These are phyloP conservation scores for Acacia pycnantha DNA, from an alignment of 331 rosid genomes.

Conservation along the genomic window DNA sequence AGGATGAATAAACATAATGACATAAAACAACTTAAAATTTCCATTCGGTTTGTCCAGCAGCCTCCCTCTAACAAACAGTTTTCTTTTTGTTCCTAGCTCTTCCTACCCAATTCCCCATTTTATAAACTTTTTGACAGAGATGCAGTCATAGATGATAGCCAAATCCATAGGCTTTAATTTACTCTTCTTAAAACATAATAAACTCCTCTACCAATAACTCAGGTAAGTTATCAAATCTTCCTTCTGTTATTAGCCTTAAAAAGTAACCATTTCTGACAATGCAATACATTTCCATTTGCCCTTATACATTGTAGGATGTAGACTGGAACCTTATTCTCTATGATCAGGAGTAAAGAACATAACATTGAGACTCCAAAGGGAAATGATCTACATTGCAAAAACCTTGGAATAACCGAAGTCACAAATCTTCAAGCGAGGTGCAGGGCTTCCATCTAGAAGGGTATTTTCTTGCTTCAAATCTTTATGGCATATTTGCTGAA, in stretches of 20 bases:
- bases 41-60: neutral
- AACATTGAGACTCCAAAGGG: neutral
- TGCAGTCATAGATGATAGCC: neutral
- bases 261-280: neutral
- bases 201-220: neutral
- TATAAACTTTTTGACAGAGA: neutral
- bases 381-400: neutral
- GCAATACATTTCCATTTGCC: neutral
- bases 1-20: neutral
- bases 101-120: neutral
- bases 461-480: no score
- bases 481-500: no score
- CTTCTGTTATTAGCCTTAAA: neutral
- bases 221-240: neutral
- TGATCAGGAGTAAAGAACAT: neutral
- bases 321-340: neutral
- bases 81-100: neutral
- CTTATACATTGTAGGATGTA: neutral
- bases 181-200: neutral
- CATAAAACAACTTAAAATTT: neutral
- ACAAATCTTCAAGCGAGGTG: no score
- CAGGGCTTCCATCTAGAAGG: no score
- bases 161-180: neutral
- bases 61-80: neutral
- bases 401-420: no score